Evolutionary conservation across 768 basidiomycete species (phyloP), one percentile per base, ranked within the genome.

Genomic region (Sarcodon aspratus): DNA sequence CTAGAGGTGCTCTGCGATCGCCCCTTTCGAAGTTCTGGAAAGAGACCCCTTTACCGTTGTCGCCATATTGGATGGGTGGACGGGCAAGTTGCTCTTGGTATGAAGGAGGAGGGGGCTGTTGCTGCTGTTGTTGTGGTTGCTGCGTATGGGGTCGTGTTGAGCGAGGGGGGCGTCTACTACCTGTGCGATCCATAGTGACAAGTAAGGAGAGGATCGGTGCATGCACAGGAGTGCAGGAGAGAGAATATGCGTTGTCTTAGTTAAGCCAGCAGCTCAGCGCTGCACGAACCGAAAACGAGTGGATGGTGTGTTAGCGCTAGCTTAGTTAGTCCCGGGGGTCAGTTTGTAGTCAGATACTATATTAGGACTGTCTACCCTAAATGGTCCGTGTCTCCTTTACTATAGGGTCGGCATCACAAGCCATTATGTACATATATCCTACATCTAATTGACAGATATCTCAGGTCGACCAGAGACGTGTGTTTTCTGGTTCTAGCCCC

Each of bases 11-110:
- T 18, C 68, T 71, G 48, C 85, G 75, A 65, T 86, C 85, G 44
- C 85, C 85, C 59, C 73, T 75, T 61, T 89, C 86, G 13, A 55
- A 69, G 48, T 70, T 72, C 63, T 81, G 80, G 60, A 90, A 90
- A 34, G 82, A 81, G 21, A 90, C 80, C 55, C 70, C 74, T 40
- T 69, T 46, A 31, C 51, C 48, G 3, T 44, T 45, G n/a, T 49
- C 54, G 50, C 43, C 38, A 8, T 21, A 43, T 31, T 9, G 50
- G 48, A 31, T 48, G 45, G 43, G 36, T 40, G 18, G 55, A 54
- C 36, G 53, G 32, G 52, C 40, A 10, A 54, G 48, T 21, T 55
- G 55, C 37, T 61, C 55, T 18, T 52, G 53, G 45, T 59, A 59
- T 36, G 57, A 52, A 9, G 53, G 57, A 42, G 51, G 47, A 46